Evolutionary conservation across 176 grass and related monocot species (phyloP).

Genomic region (Aegilops sharonensis): DNA sequence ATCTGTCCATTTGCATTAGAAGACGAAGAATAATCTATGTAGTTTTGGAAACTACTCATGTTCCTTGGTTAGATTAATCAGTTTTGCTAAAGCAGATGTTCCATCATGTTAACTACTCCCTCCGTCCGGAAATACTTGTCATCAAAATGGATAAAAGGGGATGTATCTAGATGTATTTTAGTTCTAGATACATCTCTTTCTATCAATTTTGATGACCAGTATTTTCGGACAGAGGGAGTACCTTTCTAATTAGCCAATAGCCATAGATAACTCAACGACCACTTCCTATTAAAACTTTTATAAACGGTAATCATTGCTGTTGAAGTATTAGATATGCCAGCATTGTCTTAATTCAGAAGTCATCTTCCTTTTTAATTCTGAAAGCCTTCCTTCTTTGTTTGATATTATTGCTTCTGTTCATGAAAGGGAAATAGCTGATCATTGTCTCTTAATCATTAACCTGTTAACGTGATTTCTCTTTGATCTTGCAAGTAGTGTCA

Average conservation of each 20-base stretch:
- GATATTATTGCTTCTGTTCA: constrained; percentile 19
- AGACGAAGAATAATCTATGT: neutral
- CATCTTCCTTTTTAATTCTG: constrained; percentile 35
- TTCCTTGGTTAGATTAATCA: neutral
- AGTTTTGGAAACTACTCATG: constrained; percentile 9
- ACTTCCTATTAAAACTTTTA: constrained; percentile 11
- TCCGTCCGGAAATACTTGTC: no score
- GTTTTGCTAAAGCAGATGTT: neutral
- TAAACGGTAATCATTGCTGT: constrained; percentile 35
- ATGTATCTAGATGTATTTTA: no score
- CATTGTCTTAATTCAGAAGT: constrained; percentile 43
- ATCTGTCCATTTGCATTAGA: neutral
- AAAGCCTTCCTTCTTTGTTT: neutral
- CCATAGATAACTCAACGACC: constrained; percentile 23
- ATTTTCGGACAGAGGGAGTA: no score
- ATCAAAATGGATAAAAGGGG: no score
- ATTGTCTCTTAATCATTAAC: constrained; percentile 1
- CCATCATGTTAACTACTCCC: neutral
- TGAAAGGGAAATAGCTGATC: neutral
- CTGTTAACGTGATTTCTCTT: constrained; percentile 12
- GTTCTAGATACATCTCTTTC: no score
- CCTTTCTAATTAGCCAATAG: constrained; percentile 3
- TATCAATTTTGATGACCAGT: no score
- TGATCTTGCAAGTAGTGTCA: constrained; percentile 11
- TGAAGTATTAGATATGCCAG: constrained; percentile 16